These are phyloP conservation scores for Backusella circina DNA, from an alignment of 192 early-diverging fungal species.

Conservation along the genomic window DNA sequence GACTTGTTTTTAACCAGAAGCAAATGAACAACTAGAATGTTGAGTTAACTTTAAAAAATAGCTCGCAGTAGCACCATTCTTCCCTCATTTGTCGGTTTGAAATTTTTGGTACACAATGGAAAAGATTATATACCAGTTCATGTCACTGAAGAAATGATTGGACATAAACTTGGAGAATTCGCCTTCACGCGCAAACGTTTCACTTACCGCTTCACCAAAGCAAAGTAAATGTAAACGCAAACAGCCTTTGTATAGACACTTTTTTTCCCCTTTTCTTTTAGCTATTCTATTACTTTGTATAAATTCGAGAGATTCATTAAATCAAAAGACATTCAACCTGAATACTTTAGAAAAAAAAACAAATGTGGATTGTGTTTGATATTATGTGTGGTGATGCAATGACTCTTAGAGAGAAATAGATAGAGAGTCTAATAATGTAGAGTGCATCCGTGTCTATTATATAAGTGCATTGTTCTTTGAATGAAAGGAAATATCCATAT, in stretches of 20 bases:
- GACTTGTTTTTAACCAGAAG: not conserved
- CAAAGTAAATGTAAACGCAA: conserved; percentile 57
- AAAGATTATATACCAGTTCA: conserved; percentile 81
- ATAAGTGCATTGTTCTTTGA: not conserved
- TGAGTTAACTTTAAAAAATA: conserved; percentile 26
- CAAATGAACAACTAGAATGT: not conserved
- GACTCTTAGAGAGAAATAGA: not conserved
- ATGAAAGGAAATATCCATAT: not conserved
- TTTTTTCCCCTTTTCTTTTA: not conserved
- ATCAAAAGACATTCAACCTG: not conserved
- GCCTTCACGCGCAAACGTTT: conserved; percentile 85
- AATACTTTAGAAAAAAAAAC: not conserved
- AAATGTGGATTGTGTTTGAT: not conserved
- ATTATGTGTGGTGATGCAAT: not conserved
- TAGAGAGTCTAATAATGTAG: not conserved
- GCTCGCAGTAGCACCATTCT: conserved; percentile 87
- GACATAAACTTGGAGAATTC: conserved; percentile 93
- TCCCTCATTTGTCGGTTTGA: conserved; percentile 83
- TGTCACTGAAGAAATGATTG: conserved; percentile 92
- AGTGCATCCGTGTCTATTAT: not conserved
- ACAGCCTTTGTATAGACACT: not conserved
- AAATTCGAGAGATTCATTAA: not conserved
- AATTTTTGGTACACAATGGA: conserved; percentile 93
- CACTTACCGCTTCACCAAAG: conserved; percentile 74
- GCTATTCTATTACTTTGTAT: not conserved